Conservation (phyloP, 805 yeast genomes). For the Nakazawaea ishiwadae region DNA sequence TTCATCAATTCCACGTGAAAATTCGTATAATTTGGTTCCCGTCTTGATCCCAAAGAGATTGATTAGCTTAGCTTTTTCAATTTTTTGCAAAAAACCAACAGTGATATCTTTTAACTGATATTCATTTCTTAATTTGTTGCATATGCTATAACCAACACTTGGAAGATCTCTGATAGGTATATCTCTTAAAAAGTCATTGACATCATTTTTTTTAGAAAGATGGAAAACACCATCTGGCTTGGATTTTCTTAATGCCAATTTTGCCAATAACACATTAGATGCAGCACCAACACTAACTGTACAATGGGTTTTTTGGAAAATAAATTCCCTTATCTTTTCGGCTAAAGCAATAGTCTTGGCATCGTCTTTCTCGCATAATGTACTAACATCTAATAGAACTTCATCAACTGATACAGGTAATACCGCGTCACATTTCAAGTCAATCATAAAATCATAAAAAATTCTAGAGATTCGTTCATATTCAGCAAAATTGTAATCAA, state of each 20-base stretch:
- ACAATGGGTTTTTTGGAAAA: conserved; percentile 48
- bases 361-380: conserved; percentile 15
- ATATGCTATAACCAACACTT: conserved; percentile 55
- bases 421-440: conserved; percentile 42
- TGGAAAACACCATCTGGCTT: conserved; percentile 67
- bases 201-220: conserved; percentile 22
- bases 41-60: conserved; percentile 61
- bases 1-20: conserved; percentile 63
- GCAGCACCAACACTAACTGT: conserved; percentile 80
- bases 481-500: conserved; percentile 70
- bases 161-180: conserved; percentile 45
- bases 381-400: conserved; percentile 65
- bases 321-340: conserved; percentile 31
- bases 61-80: conserved; percentile 34
- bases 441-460: conserved; percentile 58
- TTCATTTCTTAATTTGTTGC: conserved; percentile 37
- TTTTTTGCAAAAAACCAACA: conserved; percentile 33
- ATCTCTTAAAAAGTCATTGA: conserved; percentile 29
- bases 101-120: conserved; percentile 21
- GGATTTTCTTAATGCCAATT: conserved; percentile 64
- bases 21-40: conserved; percentile 58
- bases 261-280: conserved; percentile 69
- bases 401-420: conserved; percentile 92
- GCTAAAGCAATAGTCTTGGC: conserved; percentile 24
- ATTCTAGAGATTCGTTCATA: conserved; percentile 62